Conservation (phyloP, 2,329 filamentous ascomycete genomes). For the Pseudogymnoascus sp. region DNA sequence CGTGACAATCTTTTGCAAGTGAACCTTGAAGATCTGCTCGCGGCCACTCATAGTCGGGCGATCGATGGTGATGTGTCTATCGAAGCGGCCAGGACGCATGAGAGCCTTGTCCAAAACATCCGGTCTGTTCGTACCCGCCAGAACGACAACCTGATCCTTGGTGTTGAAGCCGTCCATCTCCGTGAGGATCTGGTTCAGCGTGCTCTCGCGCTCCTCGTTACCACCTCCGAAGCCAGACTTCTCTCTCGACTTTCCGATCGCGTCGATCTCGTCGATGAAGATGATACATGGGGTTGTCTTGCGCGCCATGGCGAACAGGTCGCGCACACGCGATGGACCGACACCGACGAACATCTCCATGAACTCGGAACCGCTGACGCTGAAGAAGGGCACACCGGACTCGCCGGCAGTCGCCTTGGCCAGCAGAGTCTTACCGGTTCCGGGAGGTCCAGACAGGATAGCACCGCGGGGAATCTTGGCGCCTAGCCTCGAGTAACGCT, state of each 20-base stretch:
- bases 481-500: conserved; percentile 84
- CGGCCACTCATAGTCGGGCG: conserved; percentile 93
- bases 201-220: conserved; percentile 94
- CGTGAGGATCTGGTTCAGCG: conserved; percentile 94
- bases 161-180: conserved; percentile 99
- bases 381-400: conserved; percentile 95
- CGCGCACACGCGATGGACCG: conserved; percentile 86
- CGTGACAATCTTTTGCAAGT: conserved; percentile 90
- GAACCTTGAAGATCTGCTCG: conserved; percentile 91
- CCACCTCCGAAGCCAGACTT: conserved; percentile 81
- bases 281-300: conserved; percentile 98
- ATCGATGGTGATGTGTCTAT: conserved; percentile 93
- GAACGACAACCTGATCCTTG: conserved; percentile 87
- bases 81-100: conserved; percentile 94
- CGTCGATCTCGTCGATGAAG: conserved; percentile 99
- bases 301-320: conserved; percentile 86
- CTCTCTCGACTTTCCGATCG: conserved; percentile 82
- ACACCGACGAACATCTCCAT: conserved; percentile 99
- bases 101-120: conserved; percentile 92
- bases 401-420: conserved; percentile 97
- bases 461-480: conserved; percentile 97
- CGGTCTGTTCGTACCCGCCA: conserved; percentile 92
- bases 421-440: conserved; percentile 95
- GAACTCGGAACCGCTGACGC: conserved; percentile 96
- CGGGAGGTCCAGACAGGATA: conserved; percentile 92